Evolutionary conservation across 345 rosid genomes (phyloP).

Genomic region (Euphorbia lathyris): DNA sequence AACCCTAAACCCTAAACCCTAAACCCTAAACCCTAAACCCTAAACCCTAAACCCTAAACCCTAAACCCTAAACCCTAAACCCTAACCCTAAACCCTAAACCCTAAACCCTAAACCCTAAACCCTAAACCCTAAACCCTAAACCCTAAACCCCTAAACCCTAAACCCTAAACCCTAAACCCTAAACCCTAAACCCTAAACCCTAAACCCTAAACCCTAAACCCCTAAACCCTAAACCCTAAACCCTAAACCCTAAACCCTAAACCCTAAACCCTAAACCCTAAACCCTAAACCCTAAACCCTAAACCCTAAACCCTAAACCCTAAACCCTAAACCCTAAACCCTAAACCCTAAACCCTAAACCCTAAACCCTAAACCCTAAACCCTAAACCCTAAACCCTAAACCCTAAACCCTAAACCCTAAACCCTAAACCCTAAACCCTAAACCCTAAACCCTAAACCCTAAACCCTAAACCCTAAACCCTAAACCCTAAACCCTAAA

Average conservation of each 20-base stretch:
- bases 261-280: constrained; percentile 24
- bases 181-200: constrained; percentile 25
- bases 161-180: constrained; percentile 28
- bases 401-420: constrained; percentile 21
- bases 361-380: constrained; percentile 22
- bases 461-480: constrained; percentile 25
- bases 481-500: constrained; percentile 24
- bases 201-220: constrained; percentile 24
- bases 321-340: constrained; percentile 23
- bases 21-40: constrained; percentile 18
- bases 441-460: constrained; percentile 15
- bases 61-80: constrained; percentile 7
- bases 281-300: constrained; percentile 11
- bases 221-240: constrained; percentile 20
- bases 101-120: constrained; percentile 21
- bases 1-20: constrained; percentile 15
- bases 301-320: constrained; percentile 23
- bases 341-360: constrained; percentile 28
- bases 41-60: constrained; percentile 16
- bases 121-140: constrained; percentile 20
- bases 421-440: constrained; percentile 23
- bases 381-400: constrained; percentile 17
- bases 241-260: constrained; percentile 22
- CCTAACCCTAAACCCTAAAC: constrained; percentile 18
- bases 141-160: constrained; percentile 27